Percentiles rank a stretch among this genome's conserved stretches.
phyloP scores from a whole-genome alignment of 2,329 filamentous ascomycete species.

The Myriosclerotinia curreyana region DNA sequence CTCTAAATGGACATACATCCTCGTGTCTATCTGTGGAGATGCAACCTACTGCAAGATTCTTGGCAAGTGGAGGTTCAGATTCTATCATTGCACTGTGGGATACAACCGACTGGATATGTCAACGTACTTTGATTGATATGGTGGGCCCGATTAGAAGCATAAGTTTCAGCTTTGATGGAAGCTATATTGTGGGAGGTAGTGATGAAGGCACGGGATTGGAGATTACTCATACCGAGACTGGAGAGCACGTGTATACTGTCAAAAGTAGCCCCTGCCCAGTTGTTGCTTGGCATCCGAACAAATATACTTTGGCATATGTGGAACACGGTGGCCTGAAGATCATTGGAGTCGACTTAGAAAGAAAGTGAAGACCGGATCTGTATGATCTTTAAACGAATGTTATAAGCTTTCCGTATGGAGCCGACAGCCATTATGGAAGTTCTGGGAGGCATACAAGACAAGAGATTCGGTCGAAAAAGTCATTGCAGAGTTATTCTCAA shows the following conservation, averaged over 20 bases:
- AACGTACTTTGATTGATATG: constrained; percentile 67
- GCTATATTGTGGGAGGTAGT: constrained; percentile 69
- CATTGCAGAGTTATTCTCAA: background rate
- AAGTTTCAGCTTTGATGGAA: constrained; percentile 74
- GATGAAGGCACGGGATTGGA: constrained; percentile 69
- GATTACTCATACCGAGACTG: constrained; percentile 69
- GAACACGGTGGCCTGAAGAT: constrained; percentile 65
- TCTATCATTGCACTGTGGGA: constrained; percentile 76
- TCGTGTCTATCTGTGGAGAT: constrained; percentile 66
- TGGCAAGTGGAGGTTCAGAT: constrained; percentile 74
- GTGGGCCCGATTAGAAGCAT: constrained; percentile 67
- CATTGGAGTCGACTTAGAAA: constrained; percentile 43
- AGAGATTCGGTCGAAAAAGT: background rate
- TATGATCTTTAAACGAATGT: background rate
- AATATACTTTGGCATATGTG: constrained; percentile 71
- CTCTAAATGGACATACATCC: constrained; percentile 69
- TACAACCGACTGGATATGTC: constrained; percentile 72
- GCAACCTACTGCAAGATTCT: constrained; percentile 66
- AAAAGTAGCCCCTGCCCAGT: constrained; percentile 65
- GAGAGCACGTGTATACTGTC: constrained; percentile 68
- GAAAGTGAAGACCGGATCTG: constrained; percentile 28
- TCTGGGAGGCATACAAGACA: constrained; percentile 2
- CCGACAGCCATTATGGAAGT: background rate
- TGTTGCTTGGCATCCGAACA: constrained; percentile 72
- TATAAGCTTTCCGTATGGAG: background rate